A percentile compares a stretch with the other conserved stretches of the same genome.
phyloP scores from a whole-genome alignment of 2,329 filamentous ascomycete species.

The Furcasterigmium sp. region DNA sequence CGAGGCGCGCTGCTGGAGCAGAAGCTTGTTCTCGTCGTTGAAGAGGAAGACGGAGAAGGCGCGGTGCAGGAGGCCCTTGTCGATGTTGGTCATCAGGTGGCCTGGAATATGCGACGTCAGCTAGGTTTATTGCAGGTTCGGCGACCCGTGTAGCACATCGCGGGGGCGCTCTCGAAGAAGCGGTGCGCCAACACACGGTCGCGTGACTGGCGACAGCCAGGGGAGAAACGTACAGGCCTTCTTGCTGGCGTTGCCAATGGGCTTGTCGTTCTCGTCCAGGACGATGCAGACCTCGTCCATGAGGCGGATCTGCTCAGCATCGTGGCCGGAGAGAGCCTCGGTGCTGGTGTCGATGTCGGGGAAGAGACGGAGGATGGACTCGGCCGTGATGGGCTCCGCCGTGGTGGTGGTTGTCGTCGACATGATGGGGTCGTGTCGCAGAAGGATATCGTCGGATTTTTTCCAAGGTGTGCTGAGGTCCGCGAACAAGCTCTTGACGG shows the following conservation, averaged over 20 bases:
- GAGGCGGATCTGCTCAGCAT: conserved; percentile 93
- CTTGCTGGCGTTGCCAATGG: conserved; percentile 96
- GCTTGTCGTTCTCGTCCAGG: conserved; percentile 82
- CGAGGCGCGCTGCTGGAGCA: conserved; percentile 88
- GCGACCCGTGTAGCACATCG: no score
- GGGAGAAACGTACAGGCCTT: conserved; percentile 67
- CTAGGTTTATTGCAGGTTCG: no score
- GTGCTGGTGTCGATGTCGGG: conserved; percentile 72
- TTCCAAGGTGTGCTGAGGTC: no score
- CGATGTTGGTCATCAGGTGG: conserved; percentile 98
- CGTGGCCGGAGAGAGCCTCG: conserved; percentile 79
- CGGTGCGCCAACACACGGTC: no score
- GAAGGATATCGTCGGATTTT: not conserved
- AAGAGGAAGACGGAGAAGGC: conserved; percentile 98
- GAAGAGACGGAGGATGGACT: conserved; percentile 83
- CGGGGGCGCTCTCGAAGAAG: no score
- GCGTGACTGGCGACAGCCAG: conserved; percentile 30
- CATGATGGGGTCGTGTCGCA: conserved; percentile 14
- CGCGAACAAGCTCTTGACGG: not conserved
- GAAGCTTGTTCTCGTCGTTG: conserved; percentile 84
- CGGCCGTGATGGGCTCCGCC: conserved; percentile 68
- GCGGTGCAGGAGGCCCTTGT: conserved; percentile 90
- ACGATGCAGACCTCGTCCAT: conserved; percentile 99
- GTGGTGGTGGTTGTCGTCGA: conserved; percentile 40
- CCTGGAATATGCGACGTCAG: conserved; percentile 56